phyloP scores from a whole-genome alignment of 129 eudicot species.

The Chrysanthemum lavandulifolium region DNA sequence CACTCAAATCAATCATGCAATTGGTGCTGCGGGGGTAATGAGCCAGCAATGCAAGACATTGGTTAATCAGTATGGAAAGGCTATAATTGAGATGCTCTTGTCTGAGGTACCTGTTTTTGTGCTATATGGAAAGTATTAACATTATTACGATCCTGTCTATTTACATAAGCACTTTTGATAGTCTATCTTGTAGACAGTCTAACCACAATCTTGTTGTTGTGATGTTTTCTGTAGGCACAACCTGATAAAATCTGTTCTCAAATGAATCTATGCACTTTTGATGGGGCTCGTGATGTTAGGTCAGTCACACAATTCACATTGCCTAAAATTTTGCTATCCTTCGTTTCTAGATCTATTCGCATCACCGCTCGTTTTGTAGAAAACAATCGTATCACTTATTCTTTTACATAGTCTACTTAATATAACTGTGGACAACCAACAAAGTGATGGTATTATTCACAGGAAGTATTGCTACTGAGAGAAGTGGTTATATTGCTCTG shows the following conservation, averaged over 20 bases:
- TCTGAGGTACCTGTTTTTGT: slow-evolving; percentile 50
- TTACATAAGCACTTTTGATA: not conserved
- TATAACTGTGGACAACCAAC: not conserved
- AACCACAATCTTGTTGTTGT: slow-evolving; percentile 7
- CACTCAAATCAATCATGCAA: slow-evolving; percentile 85
- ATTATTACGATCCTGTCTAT: not conserved
- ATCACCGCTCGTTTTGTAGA: not conserved
- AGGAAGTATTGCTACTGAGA: not conserved
- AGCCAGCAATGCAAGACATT: slow-evolving; percentile 95
- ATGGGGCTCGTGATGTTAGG: slow-evolving; percentile 71
- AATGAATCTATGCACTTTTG: slow-evolving; percentile 71
- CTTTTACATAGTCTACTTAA: not conserved
- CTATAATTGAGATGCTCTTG: slow-evolving; percentile 68
- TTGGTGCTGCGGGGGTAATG: slow-evolving; percentile 95
- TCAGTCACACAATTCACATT: slow-evolving; percentile 33
- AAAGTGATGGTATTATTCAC: not conserved
- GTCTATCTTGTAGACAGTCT: not conserved
- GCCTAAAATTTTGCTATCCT: not conserved
- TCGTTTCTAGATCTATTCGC: not conserved
- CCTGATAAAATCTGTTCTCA: slow-evolving; percentile 79
- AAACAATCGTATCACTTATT: not conserved
- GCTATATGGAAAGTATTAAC: not conserved
- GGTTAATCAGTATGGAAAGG: slow-evolving; percentile 73
- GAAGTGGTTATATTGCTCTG: not conserved
- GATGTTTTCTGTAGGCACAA: slow-evolving; percentile 46